These are phyloP conservation scores for Datura wrightii DNA, from an alignment of 257 asterid genomes.

Conservation along the genomic window DNA sequence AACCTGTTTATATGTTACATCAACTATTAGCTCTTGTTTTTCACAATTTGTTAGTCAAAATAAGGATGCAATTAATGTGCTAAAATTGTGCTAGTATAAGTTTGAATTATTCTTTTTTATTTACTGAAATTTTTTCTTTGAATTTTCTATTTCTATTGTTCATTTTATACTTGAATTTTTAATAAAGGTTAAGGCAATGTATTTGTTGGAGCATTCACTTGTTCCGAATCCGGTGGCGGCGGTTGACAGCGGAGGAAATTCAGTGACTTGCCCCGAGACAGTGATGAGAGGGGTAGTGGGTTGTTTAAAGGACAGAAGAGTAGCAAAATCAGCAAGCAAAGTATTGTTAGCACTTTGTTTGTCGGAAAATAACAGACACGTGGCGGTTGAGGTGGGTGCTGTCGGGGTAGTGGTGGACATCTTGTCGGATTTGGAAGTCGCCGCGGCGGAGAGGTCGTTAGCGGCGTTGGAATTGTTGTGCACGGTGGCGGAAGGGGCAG, in stretches of 20 bases:
- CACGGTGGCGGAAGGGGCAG: slow-evolving; percentile 80
- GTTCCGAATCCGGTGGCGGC: slow-evolving; percentile 66
- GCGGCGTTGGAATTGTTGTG: slow-evolving; percentile 79
- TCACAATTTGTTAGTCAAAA: no score
- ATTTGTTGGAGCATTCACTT: slow-evolving; percentile 62
- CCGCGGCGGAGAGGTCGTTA: slow-evolving; percentile 70
- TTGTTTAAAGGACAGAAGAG: slow-evolving; percentile 54
- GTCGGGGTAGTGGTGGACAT: slow-evolving; percentile 75
- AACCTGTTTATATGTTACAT: no score
- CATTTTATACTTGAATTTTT: not conserved
- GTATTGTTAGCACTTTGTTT: slow-evolving; percentile 69
- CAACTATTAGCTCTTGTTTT: no score
- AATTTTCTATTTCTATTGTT: no score
- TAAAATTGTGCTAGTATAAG: no score
- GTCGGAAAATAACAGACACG: slow-evolving; percentile 62
- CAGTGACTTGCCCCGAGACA: slow-evolving; percentile 48
- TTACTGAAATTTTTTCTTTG: no score
- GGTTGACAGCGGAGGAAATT: slow-evolving; percentile 36
- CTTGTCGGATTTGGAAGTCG: slow-evolving; percentile 65
- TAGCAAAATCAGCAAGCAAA: slow-evolving; percentile 70
- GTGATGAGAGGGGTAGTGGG: slow-evolving; percentile 62
- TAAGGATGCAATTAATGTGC: no score
- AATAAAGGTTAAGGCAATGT: slow-evolving; percentile 52
- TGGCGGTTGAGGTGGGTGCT: slow-evolving; percentile 75
- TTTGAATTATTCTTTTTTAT: no score